Evolutionary conservation across 2,329 filamentous ascomycete genomes (phyloP), one percentile per base, ranked within the genome.

Genomic region (Metarhizium robertsii): DNA sequence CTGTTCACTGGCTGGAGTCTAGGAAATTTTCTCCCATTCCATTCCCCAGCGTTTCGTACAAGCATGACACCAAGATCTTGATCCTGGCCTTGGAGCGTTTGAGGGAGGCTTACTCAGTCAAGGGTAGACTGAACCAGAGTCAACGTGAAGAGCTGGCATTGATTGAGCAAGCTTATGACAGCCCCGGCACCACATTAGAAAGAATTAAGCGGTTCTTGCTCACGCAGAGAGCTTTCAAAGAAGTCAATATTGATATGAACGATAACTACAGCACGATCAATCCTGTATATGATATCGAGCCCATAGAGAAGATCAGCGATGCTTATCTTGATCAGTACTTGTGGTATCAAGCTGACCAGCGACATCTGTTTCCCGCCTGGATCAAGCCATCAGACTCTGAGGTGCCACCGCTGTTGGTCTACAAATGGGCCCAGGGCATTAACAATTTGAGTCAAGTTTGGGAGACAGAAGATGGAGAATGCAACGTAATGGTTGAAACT

Each of bases 241-340:
- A 99, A 73, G 94, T 99, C 48, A 94, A 92, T 55, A 99, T 99
- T 62, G 94, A 99, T 68, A 99, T 99, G 94, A 99, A 99, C 70
- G 94, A 99, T 75, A 99, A 99, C 67, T 99, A 99, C 75, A 97
- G 86, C 77, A 92, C 90, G 18, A 99, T 99, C 77, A 99, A 99
- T 67, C 95, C 94, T 0, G 94, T 99, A 1, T 99, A 99, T 68
- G 94, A 99, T 62, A 94, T 99, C 58, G 95, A 99, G 73, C 94
- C 94, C 0, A 96, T 99, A 57, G 94, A 99, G 77, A 99, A 99
- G 77, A 99, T 99, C 64, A 99, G 92, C 43, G 94, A 99, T 72
- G 95, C 94, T 2, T 99, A 99, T 65, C 83, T 99, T 51, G 94
- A 99, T 66, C 95, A 99, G 67, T 99, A 99, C 66, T 79, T 99